Percentiles rank a stretch among this genome's conserved stretches.
These are phyloP conservation scores for Smallanthus sonchifolius DNA, from an alignment of 129 eudicot species.

Conservation along the genomic window DNA sequence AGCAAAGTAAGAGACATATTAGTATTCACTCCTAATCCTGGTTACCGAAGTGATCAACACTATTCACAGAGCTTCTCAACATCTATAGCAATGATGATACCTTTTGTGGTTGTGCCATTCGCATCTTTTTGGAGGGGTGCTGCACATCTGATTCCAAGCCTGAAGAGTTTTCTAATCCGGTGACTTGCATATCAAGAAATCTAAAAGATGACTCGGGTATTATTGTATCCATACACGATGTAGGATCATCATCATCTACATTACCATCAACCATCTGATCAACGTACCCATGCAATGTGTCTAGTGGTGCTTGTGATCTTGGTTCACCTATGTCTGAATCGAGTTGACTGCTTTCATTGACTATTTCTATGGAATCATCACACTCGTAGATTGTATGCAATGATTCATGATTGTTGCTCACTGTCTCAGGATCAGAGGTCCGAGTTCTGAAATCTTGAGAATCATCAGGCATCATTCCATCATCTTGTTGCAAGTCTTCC, in stretches of 20 bases:
- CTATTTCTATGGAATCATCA: conserved; percentile 28
- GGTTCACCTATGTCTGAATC: conserved; percentile 23
- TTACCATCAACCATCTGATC: conserved; percentile 19
- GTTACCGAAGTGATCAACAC: conserved; percentile 4
- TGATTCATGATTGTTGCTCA: conserved; percentile 7
- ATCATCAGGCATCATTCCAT: conserved; percentile 28
- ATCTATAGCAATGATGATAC: conserved; percentile 5
- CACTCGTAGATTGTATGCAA: conserved; percentile 17
- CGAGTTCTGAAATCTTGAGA: conserved; percentile 18
- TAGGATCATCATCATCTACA: conserved; percentile 18
- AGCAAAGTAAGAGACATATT: background rate
- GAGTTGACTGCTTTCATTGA: conserved; percentile 10
- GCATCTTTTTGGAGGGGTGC: conserved; percentile 37
- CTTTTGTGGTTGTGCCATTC: conserved; percentile 20
- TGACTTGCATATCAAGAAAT: conserved; percentile 8
- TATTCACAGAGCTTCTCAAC: conserved; percentile 22
- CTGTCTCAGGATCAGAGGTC: background rate
- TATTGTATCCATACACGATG: background rate
- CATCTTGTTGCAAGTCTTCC: conserved; percentile 36
- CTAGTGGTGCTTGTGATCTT: background rate
- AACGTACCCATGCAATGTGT: conserved; percentile 11
- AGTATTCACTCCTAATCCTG: conserved; percentile 7
- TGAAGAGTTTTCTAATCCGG: conserved; percentile 1
- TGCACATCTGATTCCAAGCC: conserved; percentile 20
- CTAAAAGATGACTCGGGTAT: background rate